Evolutionary conservation across 2,329 filamentous ascomycete species (phyloP).

Genomic region (Colletotrichum graminicola): DNA sequence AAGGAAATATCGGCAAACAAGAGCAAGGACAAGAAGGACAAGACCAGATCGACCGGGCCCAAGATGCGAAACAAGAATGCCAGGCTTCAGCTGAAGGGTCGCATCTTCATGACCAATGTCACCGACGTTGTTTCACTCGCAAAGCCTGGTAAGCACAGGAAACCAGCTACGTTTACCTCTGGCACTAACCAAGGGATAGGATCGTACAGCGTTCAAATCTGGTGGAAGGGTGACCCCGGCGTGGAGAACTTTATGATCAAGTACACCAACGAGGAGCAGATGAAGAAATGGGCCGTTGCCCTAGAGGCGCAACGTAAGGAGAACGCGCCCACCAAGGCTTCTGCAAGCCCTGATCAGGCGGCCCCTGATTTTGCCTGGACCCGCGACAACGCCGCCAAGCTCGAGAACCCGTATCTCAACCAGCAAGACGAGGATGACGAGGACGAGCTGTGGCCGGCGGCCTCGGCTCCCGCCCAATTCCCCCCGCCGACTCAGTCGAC

Average conservation of each 20-base stretch:
- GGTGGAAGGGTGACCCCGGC: slow-evolving; percentile 96
- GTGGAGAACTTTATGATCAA: slow-evolving; percentile 97
- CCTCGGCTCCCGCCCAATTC: slow-evolving; percentile 53
- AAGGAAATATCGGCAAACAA: slow-evolving; percentile 93
- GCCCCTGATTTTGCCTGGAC: slow-evolving; percentile 87
- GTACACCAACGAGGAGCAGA: slow-evolving; percentile 89
- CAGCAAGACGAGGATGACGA: slow-evolving; percentile 74
- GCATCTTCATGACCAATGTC: slow-evolving; percentile 99
- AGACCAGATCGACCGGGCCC: slow-evolving; percentile 66
- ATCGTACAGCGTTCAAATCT: slow-evolving; percentile 95
- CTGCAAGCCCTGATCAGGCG: slow-evolving; percentile 59
- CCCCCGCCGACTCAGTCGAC: slow-evolving; percentile 50
- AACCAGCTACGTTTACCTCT: neutral
- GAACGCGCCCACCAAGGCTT: slow-evolving; percentile 64
- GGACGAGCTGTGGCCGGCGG: slow-evolving; percentile 57
- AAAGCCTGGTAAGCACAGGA: slow-evolving; percentile 79
- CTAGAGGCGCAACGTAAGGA: slow-evolving; percentile 82
- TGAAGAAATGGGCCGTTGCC: slow-evolving; percentile 91
- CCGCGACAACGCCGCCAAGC: slow-evolving; percentile 70
- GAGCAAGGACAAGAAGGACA: slow-evolving; percentile 80
- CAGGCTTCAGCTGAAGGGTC: slow-evolving; percentile 93
- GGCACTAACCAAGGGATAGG: slow-evolving; percentile 62
- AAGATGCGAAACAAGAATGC: slow-evolving; percentile 75
- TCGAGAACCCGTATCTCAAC: slow-evolving; percentile 86
- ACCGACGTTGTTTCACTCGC: slow-evolving; percentile 91